These are phyloP conservation scores for Byssothecium circinans DNA, from an alignment of 2,329 filamentous ascomycete genomes.

Conservation along the genomic window DNA sequence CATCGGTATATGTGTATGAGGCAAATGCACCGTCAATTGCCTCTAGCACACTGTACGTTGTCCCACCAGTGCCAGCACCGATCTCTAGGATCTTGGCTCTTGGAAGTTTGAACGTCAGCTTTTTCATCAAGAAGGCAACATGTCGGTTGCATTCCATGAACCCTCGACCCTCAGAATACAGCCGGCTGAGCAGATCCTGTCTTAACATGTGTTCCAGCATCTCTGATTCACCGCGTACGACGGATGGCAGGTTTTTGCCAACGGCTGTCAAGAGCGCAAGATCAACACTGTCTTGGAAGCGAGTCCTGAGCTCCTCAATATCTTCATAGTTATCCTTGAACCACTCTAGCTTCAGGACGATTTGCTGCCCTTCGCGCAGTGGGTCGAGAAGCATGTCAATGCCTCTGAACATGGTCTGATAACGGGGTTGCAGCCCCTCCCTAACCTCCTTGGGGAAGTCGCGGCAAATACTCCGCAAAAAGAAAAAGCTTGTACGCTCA, in stretches of 20 bases:
- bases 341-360: constrained; percentile 1
- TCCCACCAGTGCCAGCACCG: too few species aligned
- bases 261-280: constrained; percentile 7
- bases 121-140: background rate
- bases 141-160: background rate
- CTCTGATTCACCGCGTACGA: background rate
- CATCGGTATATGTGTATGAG: constrained; percentile 22
- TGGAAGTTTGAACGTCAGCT: constrained; percentile 6
- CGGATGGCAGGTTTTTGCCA: constrained; percentile 1
- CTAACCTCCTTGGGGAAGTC: background rate
- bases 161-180: constrained; percentile 2
- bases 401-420: background rate
- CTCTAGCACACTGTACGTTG: background rate
- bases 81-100: constrained; percentile 18
- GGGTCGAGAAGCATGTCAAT: background rate
- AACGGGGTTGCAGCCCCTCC: background rate
- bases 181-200: constrained; percentile 8
- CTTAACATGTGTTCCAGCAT: constrained; percentile 3
- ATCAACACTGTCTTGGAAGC: constrained; percentile 3
- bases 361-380: background rate
- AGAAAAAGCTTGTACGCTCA: too few species aligned
- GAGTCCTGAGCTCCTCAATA: background rate
- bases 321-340: constrained; percentile 1
- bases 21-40: background rate
- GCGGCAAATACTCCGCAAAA: too few species aligned